A percentile compares a stretch with the other conserved stretches of the same genome.
Evolutionary conservation across 495 filamentous ascomycete genomes (phyloP).

Genomic region (Aspergillus bridgeri): DNA sequence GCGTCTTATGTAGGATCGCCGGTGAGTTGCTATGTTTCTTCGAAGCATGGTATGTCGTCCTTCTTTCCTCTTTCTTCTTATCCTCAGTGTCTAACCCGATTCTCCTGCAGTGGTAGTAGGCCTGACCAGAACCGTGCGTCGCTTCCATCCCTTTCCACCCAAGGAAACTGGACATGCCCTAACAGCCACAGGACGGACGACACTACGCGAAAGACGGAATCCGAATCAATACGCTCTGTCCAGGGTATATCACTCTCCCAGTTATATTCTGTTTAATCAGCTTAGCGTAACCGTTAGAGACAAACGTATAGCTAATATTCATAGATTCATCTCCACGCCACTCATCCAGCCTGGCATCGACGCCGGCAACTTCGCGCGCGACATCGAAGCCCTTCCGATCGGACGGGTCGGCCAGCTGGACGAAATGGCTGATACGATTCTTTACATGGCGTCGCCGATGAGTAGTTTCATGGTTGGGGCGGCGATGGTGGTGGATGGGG

Average conservation of each 20-base stretch:
- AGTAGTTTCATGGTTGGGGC: slow-evolving; percentile 36
- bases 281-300: no score
- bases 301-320: background rate
- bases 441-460: slow-evolving; percentile 55
- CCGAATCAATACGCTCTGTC: slow-evolving; percentile 50
- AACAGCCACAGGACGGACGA: slow-evolving; percentile 34
- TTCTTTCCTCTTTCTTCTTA: background rate
- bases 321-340: slow-evolving; percentile 18
- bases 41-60: slow-evolving; percentile 45
- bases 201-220: slow-evolving; percentile 41
- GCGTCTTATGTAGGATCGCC: slow-evolving; percentile 18
- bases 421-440: slow-evolving; percentile 65
- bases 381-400: slow-evolving; percentile 48
- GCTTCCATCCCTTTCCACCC: background rate
- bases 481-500: slow-evolving; percentile 14
- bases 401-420: slow-evolving; percentile 54
- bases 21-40: slow-evolving; percentile 34
- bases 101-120: background rate
- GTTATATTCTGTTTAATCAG: no score
- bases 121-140: background rate
- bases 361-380: background rate
- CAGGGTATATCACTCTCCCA: slow-evolving; percentile 24
- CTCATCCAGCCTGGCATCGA: slow-evolving; percentile 10
- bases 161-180: background rate
- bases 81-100: background rate